Conservation (phyloP, 768 basidiomycete species). For the Pisolithus tinctorius region DNA sequence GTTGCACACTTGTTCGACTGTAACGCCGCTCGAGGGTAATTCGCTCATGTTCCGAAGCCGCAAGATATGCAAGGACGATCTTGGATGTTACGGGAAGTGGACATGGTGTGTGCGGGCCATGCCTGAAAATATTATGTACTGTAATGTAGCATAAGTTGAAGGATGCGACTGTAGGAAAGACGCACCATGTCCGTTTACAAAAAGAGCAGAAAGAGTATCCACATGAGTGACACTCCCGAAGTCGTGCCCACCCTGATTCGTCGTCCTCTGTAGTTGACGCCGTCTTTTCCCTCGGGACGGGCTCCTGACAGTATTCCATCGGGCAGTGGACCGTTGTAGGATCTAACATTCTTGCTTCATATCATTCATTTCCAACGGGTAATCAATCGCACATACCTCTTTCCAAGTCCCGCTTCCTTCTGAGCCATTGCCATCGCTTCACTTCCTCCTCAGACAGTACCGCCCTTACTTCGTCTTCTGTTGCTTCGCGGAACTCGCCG, state of each 20-base stretch:
- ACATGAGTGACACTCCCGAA: constrained; percentile 68
- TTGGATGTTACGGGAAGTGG: constrained; percentile 60
- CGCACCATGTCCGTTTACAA: constrained; percentile 75
- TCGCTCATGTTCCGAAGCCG: constrained; percentile 44
- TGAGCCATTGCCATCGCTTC: constrained; percentile 72
- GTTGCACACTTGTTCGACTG: constrained; percentile 54
- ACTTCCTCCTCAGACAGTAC: constrained; percentile 62
- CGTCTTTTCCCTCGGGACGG: constrained; percentile 51
- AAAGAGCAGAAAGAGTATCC: constrained; percentile 77
- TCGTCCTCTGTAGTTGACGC: constrained; percentile 34
- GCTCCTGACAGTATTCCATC: constrained; percentile 71
- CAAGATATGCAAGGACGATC: constrained; percentile 62
- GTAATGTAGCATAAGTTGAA: constrained; percentile 1
- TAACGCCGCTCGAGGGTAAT: constrained; percentile 51
- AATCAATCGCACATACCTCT: constrained; percentile 38
- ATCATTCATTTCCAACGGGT: neutral
- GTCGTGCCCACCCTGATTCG: constrained; percentile 63
- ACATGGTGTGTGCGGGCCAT: constrained; percentile 72
- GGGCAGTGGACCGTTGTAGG: constrained; percentile 80
- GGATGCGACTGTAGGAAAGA: neutral
- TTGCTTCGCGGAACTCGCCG: constrained; percentile 39
- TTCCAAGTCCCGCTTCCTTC: constrained; percentile 65
- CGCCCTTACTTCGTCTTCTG: constrained; percentile 65
- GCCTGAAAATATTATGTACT: constrained; percentile 42
- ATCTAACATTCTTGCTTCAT: constrained; percentile 36